Conservation (phyloP, 805 yeast genomes). For the Dipodascopsis tothii region DNA sequence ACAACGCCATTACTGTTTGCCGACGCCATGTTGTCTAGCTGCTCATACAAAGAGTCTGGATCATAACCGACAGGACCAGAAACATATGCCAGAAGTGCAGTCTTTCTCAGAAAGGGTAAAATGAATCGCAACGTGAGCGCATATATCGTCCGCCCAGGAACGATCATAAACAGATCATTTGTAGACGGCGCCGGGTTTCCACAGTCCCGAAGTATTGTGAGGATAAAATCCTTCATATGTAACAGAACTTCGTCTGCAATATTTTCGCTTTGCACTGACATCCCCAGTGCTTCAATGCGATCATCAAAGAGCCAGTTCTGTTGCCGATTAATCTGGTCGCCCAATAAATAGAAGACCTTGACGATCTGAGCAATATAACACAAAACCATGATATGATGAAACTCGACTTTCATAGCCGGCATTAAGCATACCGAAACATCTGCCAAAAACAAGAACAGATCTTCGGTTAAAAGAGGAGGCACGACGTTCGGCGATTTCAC, state of each 20-base stretch:
- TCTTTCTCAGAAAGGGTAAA: constrained; percentile 59
- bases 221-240: background rate
- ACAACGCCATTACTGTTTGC: constrained; percentile 24
- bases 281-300: background rate
- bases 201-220: background rate
- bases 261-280: background rate
- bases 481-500: constrained; percentile 18
- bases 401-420: constrained; percentile 39
- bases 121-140: constrained; percentile 30
- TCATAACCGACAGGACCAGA: constrained; percentile 43
- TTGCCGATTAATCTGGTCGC: constrained; percentile 6
- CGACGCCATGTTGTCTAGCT: constrained; percentile 2
- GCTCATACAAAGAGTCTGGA: constrained; percentile 24
- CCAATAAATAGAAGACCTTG: constrained; percentile 35
- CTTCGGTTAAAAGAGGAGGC: constrained; percentile 24
- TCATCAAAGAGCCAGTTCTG: constrained; percentile 3
- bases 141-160: constrained; percentile 7
- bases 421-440: constrained; percentile 38
- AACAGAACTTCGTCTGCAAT: background rate
- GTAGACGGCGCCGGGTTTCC: background rate
- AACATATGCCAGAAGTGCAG: constrained; percentile 50
- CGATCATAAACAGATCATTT: background rate
- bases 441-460: constrained; percentile 31
- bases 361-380: constrained; percentile 49
- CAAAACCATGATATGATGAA: constrained; percentile 42